Evolutionary conservation across 2,329 filamentous ascomycete genomes (phyloP), one percentile per base, ranked within the genome.

Genomic region (Ampelomyces quisqualis): DNA sequence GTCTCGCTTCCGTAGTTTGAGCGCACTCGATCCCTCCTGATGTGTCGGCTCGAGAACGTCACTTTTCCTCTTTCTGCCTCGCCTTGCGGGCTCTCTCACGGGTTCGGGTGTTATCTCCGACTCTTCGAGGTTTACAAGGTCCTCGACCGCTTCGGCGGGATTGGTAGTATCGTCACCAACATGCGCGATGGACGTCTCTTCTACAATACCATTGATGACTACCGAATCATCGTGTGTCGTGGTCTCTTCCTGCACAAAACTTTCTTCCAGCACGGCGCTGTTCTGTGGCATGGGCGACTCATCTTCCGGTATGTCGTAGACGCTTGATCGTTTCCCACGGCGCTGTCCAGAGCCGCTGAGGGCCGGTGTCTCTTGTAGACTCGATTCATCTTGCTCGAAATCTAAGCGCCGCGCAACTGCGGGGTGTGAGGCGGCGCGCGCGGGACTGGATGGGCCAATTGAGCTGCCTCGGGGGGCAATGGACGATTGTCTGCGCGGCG

Each of bases 401-500:
- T 84, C 73, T 7, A 85, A 68, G 27, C 70, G 72, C 38, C 81
- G 74, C 41, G 74, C 79, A 10, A 81, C 75, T 4, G 73, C 69
- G 4, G 64, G 60, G 29, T 66, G 55, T 17, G 64, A 65, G 8
- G 51, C 35, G 11, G 64, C 54, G 34, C 63, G 65, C 11, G 48
- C 43, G 5, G 65, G 63, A 22, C 60, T 65, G 1, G 56, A 57
- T 4, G 37, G 23, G 8, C 43, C 42, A 15, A 65, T 60, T 0
- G 78, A 75, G 11, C 76, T 80, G 9, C 78, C 78, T 13, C 71
- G 70, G 30, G 74, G 78, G 20, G 74, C 77, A 38, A 84, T 65
- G 33, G 77, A 77, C 4, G 78, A 80, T 53, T 81, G 81, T 40
- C 77, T 76, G 47, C 80, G 76, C 18, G 84, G 81, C 0, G 84